A percentile compares a stretch with the other conserved stretches of the same genome.
These are phyloP conservation scores for Rhodotorula paludigena DNA, from an alignment of 768 basidiomycete species.

Conservation along the genomic window DNA sequence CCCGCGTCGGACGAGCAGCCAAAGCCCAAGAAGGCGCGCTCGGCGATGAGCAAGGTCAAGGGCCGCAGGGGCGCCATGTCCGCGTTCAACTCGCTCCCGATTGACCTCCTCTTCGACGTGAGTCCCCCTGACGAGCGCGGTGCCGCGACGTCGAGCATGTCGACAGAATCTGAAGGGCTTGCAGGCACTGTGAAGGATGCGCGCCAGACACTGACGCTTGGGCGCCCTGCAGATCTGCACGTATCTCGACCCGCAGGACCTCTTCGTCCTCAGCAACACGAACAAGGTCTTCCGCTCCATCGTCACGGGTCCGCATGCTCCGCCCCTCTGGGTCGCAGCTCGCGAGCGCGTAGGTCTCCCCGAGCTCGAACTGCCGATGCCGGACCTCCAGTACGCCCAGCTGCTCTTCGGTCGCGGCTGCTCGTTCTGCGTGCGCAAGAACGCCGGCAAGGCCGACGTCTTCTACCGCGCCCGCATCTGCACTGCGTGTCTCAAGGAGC, in stretches of 20 bases:
- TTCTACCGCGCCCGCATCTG: constrained; percentile 19
- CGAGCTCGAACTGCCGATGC: constrained; percentile 19
- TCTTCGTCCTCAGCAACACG: constrained; percentile 7
- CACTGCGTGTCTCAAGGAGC: constrained; percentile 1
- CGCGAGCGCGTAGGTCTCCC: constrained; percentile 10
- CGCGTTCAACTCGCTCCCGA: neutral
- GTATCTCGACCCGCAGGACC: constrained; percentile 7
- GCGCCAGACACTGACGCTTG: neutral
- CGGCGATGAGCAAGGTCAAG: neutral
- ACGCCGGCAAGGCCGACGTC: constrained; percentile 22
- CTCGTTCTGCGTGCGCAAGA: constrained; percentile 9
- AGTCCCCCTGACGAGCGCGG: too few species aligned
- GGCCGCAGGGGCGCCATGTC: constrained; percentile 4
- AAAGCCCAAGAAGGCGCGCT: neutral
- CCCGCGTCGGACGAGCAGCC: neutral
- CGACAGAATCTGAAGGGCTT: too few species aligned
- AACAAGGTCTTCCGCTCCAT: constrained; percentile 10
- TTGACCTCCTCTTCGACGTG: constrained; percentile 23
- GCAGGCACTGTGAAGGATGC: too few species aligned
- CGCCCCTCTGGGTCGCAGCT: neutral
- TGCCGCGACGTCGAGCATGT: too few species aligned
- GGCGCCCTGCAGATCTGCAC: neutral
- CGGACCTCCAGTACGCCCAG: constrained; percentile 16
- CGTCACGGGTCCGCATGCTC: neutral
- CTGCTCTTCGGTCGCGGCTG: constrained; percentile 21